Evolutionary conservation across 2,329 filamentous ascomycete genomes (phyloP), one percentile per base, ranked within the genome.

Genomic region (Mycosphaerella sp.): DNA sequence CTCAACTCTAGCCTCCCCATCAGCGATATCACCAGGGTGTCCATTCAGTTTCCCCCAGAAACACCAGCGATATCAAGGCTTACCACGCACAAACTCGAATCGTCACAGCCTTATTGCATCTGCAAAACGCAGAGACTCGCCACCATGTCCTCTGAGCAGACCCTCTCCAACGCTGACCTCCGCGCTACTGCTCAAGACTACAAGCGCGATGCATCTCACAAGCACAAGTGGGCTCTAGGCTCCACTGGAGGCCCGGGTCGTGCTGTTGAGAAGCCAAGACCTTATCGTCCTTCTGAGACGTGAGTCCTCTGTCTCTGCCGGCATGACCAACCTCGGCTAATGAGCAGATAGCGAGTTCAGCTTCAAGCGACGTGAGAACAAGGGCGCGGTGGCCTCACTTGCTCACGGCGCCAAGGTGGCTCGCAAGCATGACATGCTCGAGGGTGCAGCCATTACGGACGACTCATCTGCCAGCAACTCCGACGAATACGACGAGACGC

Each of bases 111-210:
- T 23, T 36, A 40, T 36, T 49, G 41, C 47, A 32, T 21, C 31
- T 29, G 45, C n/a, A 40, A 36, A 41, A 45, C 23, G 23, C 34
- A 36, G 31, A 45, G 45, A 38, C 46, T 26, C 45, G 53, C 54
- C 61, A 64, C 45, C 67, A 76, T 76, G 74, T 70, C 73, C 61
- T 67, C 72, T 63, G 71, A 75, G 62, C 73, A 75, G 67, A 69
- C 72, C 65, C 70, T 75, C 64, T 68, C 70, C 53, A 75, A 74
- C 63, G 66, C 70, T 67, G 80, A 83, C 66, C 72, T 82, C 58
- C 79, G 80, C 66, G 75, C 74, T 67, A 70, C 70, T 61, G 73
- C 77, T 64, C 76, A 76, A 64, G 77, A 79, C 62, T 76, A 72
- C 70, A 73, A 75, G 62, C 76, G 77, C 65, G 73, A 74, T 64